Conservation (phyloP, 768 basidiomycete genomes). For the Leucocoprinus sp. region DNA sequence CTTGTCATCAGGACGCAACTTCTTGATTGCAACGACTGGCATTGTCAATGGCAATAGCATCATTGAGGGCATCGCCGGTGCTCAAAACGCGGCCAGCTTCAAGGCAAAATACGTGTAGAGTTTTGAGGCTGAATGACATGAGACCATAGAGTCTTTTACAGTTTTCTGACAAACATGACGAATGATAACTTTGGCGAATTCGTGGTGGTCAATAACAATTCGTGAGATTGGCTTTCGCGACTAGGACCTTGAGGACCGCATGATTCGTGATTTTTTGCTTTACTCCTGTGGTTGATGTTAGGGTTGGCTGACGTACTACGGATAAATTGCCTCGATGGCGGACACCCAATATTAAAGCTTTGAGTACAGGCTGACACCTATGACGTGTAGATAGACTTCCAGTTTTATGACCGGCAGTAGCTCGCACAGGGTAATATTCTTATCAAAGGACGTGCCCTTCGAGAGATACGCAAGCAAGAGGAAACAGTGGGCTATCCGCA, state of each 20-base stretch:
- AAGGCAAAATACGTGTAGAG: constrained; percentile 8
- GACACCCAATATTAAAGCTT: not conserved
- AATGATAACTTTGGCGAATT: constrained; percentile 16
- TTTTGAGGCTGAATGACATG: constrained; percentile 9
- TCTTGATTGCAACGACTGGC: constrained; percentile 87
- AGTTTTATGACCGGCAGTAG: not conserved
- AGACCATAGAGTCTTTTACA: constrained; percentile 2
- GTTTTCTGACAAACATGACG: constrained; percentile 18
- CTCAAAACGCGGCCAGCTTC: constrained; percentile 14
- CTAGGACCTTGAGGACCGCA: constrained; percentile 14
- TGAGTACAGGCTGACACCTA: constrained; percentile 4
- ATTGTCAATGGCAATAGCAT: constrained; percentile 76
- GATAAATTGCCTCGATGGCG: not conserved
- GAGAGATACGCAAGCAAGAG: not conserved
- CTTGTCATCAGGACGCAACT: constrained; percentile 62
- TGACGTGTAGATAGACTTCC: constrained; percentile 5
- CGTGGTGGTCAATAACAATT: too few relatives aligned
- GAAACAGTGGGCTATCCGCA: not conserved
- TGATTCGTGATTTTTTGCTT: not conserved
- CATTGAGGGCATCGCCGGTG: constrained; percentile 55
- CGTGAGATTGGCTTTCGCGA: constrained; percentile 31
- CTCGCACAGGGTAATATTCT: not conserved
- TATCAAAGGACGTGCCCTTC: not conserved
- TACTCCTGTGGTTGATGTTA: not conserved
- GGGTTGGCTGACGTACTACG: not conserved